Conservation (phyloP, 768 basidiomycete species). For the Pleurotus tuoliensis region DNA sequence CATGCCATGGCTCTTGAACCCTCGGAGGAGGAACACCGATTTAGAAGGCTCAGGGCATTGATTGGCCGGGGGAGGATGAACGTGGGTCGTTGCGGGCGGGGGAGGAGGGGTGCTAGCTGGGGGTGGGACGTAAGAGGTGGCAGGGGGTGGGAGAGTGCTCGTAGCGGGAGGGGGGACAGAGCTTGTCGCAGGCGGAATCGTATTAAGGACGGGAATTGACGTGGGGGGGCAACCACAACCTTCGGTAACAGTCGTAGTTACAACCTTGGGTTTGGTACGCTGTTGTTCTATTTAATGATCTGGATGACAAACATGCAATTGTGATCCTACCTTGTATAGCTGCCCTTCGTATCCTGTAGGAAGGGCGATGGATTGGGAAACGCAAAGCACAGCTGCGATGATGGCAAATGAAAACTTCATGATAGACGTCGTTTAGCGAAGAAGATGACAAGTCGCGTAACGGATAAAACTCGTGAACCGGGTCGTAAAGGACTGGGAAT, state of each 20-base stretch:
- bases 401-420: conserved; percentile 5
- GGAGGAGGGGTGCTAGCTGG: conserved; percentile 3
- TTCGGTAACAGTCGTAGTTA: neutral
- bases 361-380: conserved; percentile 2
- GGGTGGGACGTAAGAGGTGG: neutral
- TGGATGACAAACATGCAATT: no score
- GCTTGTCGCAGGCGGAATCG: neutral
- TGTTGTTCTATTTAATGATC: neutral
- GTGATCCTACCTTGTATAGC: neutral
- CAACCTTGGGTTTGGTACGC: neutral
- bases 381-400: conserved; percentile 5
- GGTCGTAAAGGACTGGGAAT: conserved; percentile 5
- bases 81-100: neutral
- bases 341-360: conserved; percentile 8
- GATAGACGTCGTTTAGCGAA: conserved; percentile 2
- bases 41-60: neutral
- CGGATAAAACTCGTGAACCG: conserved; percentile 7
- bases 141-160: neutral
- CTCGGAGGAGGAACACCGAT: conserved; percentile 5
- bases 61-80: neutral
- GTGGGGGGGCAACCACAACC: conserved; percentile 1
- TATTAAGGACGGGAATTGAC: neutral
- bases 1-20: neutral
- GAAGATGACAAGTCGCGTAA: conserved; percentile 2
- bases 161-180: no score